Evolutionary conservation across 305 asterid genomes (phyloP), one percentile per base, ranked within the genome.

Genomic region (Rubia balearica): DNA sequence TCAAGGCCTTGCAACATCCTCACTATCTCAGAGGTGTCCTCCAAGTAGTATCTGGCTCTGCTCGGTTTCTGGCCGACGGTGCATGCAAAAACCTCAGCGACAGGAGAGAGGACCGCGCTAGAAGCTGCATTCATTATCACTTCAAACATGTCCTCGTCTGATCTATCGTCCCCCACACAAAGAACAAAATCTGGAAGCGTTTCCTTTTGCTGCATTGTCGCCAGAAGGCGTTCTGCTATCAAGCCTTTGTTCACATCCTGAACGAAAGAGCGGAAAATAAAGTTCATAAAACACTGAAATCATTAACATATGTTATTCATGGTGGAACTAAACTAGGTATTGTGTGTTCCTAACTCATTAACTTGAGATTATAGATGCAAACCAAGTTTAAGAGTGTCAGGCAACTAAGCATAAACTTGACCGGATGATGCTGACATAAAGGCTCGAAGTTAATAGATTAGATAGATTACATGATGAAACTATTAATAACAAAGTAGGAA

Each of bases 91-190:
- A 90, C 94, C 77, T 90, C 94, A 9, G 96, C 96, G 0, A 85
- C 87, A 0, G 95, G 96, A n/a, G 96, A 88, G 65, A 90, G 88
- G 16, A 82, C 80, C 0, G 82, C 84, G 43, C 77, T 81, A 19
- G 90, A 88, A 67, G 72, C 84, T 27, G 97, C 92, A 19, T 82
- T 77, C 88, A 83, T 84, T 65, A 90, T 90, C 78, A 87, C 92
- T 87, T 90, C 96, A 33, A 90, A 90, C 94, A 89, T 90, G 72
- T 90, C 97, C 79, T 90, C 97, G 43, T 90, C 97, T 14, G 95
- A 90, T 46, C 96, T 74, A 69, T 90, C 97, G 51, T 90, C 97
- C 51, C 97, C 97, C 64, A 90, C 86, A 69, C 97, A 90, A 6
- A 90, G 96, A 74, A 90, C 88, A 14, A 90, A 90, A 71, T 90